phyloP scores from a whole-genome alignment of 2,329 filamentous ascomycete genomes.

The Hypoxylon sp. region DNA sequence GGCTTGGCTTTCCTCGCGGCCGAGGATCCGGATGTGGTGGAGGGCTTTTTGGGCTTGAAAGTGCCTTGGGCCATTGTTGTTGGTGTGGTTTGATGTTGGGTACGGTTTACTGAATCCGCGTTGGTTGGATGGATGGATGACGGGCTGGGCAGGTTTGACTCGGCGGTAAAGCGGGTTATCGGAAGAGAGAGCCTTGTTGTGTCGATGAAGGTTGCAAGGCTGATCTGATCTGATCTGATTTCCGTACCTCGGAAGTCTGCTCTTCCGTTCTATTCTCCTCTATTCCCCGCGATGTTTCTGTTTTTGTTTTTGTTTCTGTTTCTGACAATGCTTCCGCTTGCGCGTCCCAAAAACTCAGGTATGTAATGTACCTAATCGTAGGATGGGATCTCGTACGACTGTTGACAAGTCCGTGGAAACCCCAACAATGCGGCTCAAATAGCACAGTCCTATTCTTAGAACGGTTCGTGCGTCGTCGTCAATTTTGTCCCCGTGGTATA shows the following conservation, averaged over 20 bases:
- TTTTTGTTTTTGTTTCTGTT: not conserved
- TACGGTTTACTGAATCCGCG: not conserved
- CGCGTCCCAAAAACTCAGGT: not conserved
- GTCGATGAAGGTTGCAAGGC: not conserved
- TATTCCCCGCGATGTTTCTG: not conserved
- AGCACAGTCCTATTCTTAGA: not conserved
- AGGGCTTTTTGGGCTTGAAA: conserved; percentile 62
- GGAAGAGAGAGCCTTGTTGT: not conserved
- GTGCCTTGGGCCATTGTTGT: conserved; percentile 67
- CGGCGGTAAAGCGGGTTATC: not conserved
- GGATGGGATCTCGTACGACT: conserved; percentile 2
- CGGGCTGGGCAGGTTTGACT: not conserved
- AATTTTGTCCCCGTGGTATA: not conserved
- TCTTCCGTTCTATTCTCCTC: conserved; percentile 23
- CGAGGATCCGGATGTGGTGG: conserved; percentile 50
- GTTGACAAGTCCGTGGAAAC: not conserved
- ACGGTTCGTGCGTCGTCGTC: not conserved
- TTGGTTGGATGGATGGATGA: too few relatives aligned
- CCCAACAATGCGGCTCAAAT: conserved; percentile 8
- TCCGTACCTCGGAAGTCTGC: conserved; percentile 12
- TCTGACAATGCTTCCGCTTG: not conserved
- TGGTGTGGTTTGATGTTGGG: conserved; percentile 1
- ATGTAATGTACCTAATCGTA: not conserved
- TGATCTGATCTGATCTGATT: not conserved
- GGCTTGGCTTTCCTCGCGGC: conserved; percentile 64